Percentiles rank a stretch among this genome's conserved stretches.
These are phyloP conservation scores for Crithidia sp. DNA, from an alignment of 208 protist species.

Conservation along the genomic window DNA sequence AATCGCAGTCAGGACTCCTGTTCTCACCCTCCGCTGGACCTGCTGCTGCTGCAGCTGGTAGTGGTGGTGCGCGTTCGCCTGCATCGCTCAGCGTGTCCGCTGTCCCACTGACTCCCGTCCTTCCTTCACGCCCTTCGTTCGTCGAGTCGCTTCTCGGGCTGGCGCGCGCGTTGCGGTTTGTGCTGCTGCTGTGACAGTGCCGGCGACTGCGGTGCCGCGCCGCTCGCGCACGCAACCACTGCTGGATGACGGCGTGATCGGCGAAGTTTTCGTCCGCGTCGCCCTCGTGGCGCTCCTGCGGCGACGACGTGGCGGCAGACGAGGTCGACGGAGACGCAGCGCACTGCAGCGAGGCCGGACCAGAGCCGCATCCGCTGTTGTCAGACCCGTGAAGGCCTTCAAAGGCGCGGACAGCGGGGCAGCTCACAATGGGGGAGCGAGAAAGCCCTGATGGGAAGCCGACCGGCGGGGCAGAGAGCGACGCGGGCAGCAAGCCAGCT, in stretches of 20 bases:
- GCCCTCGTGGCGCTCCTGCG: constrained; percentile 12
- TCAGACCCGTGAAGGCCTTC: background rate
- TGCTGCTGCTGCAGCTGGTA: too few relatives aligned
- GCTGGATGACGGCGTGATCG: constrained; percentile 20
- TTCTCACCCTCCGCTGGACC: too few relatives aligned
- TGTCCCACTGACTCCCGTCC: background rate
- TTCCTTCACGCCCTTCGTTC: background rate
- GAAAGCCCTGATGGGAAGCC: too few relatives aligned
- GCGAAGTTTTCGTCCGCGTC: constrained; percentile 19
- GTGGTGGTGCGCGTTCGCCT: too few relatives aligned
- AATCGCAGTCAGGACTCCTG: background rate
- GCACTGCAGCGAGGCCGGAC: background rate
- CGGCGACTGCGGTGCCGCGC: constrained; percentile 5
- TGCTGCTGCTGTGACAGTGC: background rate
- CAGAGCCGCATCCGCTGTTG: background rate
- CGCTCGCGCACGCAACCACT: constrained; percentile 19
- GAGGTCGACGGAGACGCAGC: background rate
- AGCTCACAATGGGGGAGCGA: background rate
- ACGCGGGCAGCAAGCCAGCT: too few relatives aligned
- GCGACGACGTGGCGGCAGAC: background rate
- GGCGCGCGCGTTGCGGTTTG: background rate
- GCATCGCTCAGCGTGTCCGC: background rate
- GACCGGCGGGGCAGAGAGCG: too few relatives aligned
- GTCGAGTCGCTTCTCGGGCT: background rate
- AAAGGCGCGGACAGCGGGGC: background rate